These are phyloP conservation scores for Musa itinerans DNA, from an alignment of 176 grass and related monocot species.

Conservation along the genomic window DNA sequence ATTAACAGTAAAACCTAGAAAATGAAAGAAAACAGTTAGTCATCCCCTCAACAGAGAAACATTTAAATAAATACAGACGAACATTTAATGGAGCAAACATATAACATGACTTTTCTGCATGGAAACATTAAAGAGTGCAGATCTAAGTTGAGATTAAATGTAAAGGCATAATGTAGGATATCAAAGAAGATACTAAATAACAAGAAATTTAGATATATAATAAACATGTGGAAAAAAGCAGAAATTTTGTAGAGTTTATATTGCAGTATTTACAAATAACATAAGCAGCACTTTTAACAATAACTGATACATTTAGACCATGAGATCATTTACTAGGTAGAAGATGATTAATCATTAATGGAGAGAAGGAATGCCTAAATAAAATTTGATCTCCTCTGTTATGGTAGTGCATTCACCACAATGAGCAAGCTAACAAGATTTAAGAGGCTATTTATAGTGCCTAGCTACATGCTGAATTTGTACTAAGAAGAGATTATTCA, in stretches of 20 bases:
- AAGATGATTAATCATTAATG: too few species aligned
- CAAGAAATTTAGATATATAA: background rate
- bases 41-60: background rate
- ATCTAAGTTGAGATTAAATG: background rate
- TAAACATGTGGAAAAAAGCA: background rate
- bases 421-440: too few species aligned
- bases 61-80: slow-evolving; percentile 7
- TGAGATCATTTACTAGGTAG: too few species aligned
- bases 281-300: too few species aligned
- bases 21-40: background rate
- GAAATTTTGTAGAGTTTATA: background rate
- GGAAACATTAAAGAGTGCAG: background rate
- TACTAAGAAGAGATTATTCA: too few species aligned
- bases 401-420: too few species aligned
- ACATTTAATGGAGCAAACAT: background rate
- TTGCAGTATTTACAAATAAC: background rate
- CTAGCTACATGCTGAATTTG: too few species aligned
- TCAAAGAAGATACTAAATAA: background rate
- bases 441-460: too few species aligned
- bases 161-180: too few species aligned
- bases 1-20: slow-evolving; percentile 81
- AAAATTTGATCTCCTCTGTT: too few species aligned
- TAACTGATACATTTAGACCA: too few species aligned
- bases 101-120: background rate
- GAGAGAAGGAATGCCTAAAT: too few species aligned